Base-by-base conservation (phyloP, 2,329 filamentous ascomycete genomes). In the Fusarium piperis region DNA sequence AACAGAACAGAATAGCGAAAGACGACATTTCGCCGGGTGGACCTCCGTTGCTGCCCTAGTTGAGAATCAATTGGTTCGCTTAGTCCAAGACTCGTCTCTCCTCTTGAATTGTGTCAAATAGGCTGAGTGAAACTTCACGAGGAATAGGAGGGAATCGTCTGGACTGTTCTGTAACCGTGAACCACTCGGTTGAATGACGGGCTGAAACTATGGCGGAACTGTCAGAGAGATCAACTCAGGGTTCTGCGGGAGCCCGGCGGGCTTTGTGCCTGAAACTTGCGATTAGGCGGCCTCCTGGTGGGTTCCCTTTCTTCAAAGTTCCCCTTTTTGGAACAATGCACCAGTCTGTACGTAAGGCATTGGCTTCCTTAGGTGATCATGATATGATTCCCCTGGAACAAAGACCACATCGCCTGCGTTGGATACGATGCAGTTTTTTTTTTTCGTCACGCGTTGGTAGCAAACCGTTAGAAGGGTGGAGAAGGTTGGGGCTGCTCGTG, bases 11-110 rank as follows among this genome's bases (percentile, higher is more conserved):
- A 48, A 69, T 39, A 59, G 35, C 55, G 35, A 67, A 58, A 58
- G 46, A 46, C 57, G 36, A 38, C 57, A 67, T 64, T 59, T 67
- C 23, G 44, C 58, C 38, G 48, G 60, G 69, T 71, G 69, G 69
- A 48, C 62, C 65, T 65, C 30, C 57, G 15, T 32, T 26, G 26
- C 39, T 23, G 20, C 30, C 16, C 35, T 38, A 38, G 39, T 39
- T 30, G 52, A 56, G 44, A 39, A 64, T 67, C 62, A 72, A 73
- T 72, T 72, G 70, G 66, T 51, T 56, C 70, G 70, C 62, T 73
- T 61, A 16, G 23, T 30, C 32, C 8, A 20, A 30, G 20, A 55
- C 33, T 36, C 33, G 32, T 55, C 30, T 35, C 28, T n/a, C 26
- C 23, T 23, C 23, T 23, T 30, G 38, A 46, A 59, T n/a, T 39